phyloP scores from a whole-genome alignment of 1,284 basidiomycete species.

The Kwoniella shivajii region DNA sequence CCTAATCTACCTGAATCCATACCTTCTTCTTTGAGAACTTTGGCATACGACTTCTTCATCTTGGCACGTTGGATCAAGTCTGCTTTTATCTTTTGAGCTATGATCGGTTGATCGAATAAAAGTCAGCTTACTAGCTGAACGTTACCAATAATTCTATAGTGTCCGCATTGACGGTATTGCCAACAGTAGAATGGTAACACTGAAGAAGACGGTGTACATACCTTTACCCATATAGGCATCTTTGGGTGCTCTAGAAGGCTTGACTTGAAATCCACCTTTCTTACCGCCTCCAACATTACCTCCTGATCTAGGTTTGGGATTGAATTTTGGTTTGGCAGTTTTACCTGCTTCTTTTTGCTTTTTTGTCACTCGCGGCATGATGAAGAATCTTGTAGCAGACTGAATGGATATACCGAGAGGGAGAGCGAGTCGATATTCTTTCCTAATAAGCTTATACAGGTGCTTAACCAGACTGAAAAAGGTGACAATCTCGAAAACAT shows the following conservation, averaged over 20 bases:
- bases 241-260: conserved; percentile 47
- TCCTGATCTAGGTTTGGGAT: conserved; percentile 10
- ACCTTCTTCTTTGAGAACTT: conserved; percentile 56
- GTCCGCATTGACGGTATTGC: too few species aligned
- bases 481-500: too few species aligned
- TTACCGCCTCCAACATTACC: conserved; percentile 2
- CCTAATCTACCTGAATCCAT: conserved; percentile 44
- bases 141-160: neutral
- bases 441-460: too few species aligned
- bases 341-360: conserved; percentile 41
- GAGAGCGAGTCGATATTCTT: neutral
- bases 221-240: conserved; percentile 56
- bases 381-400: neutral
- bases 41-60: conserved; percentile 58
- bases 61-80: conserved; percentile 59
- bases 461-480: too few species aligned
- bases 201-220: conserved; percentile 18
- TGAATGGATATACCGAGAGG: neutral
- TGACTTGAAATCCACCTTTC: conserved; percentile 48
- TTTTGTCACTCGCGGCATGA: conserved; percentile 46
- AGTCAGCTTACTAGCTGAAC: neutral
- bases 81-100: conserved; percentile 59
- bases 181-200: neutral
- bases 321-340: conserved; percentile 21
- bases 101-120: neutral